phyloP scores from a whole-genome alignment of 2,329 filamentous ascomycete species.

The Alternaria novae-zelandiae region DNA sequence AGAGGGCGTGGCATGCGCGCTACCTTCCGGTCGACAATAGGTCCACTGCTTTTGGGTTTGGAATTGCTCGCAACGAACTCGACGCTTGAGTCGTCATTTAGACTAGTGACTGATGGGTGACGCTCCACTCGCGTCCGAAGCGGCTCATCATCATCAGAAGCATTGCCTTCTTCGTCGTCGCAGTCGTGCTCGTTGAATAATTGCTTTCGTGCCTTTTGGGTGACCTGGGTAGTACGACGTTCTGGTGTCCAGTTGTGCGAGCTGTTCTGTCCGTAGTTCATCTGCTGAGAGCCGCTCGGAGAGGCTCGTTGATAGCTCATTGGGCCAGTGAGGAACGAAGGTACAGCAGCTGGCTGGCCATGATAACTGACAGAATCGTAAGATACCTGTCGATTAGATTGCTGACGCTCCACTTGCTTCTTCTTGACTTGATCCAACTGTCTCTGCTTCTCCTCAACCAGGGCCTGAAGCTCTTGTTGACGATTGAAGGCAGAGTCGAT shows the following conservation, averaged over 20 bases:
- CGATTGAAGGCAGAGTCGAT: neutral
- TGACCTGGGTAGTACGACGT: neutral
- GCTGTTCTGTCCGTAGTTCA: neutral
- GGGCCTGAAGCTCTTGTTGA: neutral
- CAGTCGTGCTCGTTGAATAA: neutral
- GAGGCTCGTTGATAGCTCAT: slow-evolving; percentile 1
- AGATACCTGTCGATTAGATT: neutral
- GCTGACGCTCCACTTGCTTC: neutral
- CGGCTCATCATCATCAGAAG: slow-evolving; percentile 28
- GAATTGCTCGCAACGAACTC: neutral
- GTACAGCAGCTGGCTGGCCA: neutral
- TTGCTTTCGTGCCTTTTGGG: neutral
- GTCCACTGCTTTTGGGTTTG: neutral
- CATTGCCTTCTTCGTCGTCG: neutral
- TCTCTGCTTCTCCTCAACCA: neutral
- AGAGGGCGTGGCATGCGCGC: neutral
- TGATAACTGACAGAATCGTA: neutral
- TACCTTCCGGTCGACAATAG: neutral
- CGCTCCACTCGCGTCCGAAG: slow-evolving; percentile 16
- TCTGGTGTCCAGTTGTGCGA: neutral
- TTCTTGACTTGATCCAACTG: neutral
- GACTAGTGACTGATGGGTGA: slow-evolving; percentile 9
- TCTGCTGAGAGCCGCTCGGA: neutral
- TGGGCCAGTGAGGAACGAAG: neutral
- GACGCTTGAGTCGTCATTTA: neutral